Base-by-base conservation (phyloP, 73 alveolate genomes). In the Paramecium sonneborni region DNA sequence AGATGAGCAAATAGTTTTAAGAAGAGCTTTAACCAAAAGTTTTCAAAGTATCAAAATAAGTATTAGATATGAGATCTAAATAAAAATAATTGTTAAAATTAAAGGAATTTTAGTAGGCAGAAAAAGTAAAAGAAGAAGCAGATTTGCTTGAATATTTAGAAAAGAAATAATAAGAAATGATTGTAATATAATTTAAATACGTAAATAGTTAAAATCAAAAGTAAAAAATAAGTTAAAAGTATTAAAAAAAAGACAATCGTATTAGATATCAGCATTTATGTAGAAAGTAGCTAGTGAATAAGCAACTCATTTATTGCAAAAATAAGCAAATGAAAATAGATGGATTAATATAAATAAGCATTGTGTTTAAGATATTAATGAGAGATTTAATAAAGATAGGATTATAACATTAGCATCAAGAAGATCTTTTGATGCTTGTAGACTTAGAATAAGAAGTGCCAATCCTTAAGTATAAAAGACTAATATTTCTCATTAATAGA, bases 221-320 rank as follows among this genome's bases (percentile, higher is more conserved):
- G 46, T 62, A 15, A 62, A 62, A 26, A 62, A 21, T 24, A 62
- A 32, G 26, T 62, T 62, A 26, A 62, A 62, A 32, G 44, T 62
- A 2, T 30, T 62, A 26, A 62, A 62, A 32, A 62, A 62, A 26
- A 62, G 84, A 62, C 18, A 62, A 32, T 62, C 84, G 7, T 62
- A 44, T n/a, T 21, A 62, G 44, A 30, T 62, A 62, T 62, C 39
- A 62, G 84, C 84, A 62, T 62, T 62, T 62, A 62, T 62, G 84
- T 32, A 62, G 24, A 62, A 62, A 62, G 84, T 62, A 62, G 84
- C 84, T 1, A 62, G 84, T 8, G 84, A 62, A 62, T 32, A 62
- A 62, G 44, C 84, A 0, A 26, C 84, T 30, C 84, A 62, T 62
- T 28, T 62, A 7, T 26, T 62, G 48, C 26, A 62, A 62, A 62